phyloP scores from a whole-genome alignment of 73 alveolate genomes.

The Paramecium pentaurelia region DNA sequence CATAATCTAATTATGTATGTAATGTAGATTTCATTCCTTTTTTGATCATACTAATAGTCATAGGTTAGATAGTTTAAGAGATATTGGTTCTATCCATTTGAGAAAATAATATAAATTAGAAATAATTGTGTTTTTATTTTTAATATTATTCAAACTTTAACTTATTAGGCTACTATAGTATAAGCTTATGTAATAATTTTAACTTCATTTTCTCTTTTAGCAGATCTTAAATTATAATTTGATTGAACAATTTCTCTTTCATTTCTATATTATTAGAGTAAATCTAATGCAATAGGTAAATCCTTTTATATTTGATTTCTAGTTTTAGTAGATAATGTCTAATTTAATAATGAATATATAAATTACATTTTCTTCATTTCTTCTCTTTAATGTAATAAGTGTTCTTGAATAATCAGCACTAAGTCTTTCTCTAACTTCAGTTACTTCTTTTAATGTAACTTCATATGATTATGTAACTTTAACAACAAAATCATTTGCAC shows the following conservation, averaged over 20 bases:
- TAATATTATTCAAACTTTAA: conserved; percentile 5
- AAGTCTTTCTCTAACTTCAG: conserved; percentile 35
- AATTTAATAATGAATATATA: no score
- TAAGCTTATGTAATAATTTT: conserved; percentile 39
- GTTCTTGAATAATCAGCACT: conserved; percentile 12
- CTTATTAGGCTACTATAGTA: conserved; percentile 36
- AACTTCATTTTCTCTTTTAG: conserved; percentile 35
- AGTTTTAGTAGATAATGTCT: background rate
- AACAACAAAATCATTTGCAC: background rate
- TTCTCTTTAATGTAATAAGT: background rate
- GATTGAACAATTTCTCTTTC: background rate
- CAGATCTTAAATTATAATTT: background rate
- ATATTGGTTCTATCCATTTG: background rate
- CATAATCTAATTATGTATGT: background rate
- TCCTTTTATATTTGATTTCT: conserved; percentile 8
- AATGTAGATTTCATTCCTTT: background rate
- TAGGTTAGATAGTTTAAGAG: background rate
- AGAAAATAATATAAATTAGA: background rate
- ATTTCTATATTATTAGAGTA: background rate
- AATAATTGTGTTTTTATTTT: background rate
- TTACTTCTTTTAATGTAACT: conserved; percentile 1
- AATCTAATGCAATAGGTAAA: conserved; percentile 35
- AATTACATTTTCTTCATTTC: conserved; percentile 27
- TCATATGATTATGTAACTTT: background rate
- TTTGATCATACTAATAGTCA: background rate